Conservation (phyloP, 352 stramenopile genomes). For the Phytophthora sansomeana region DNA sequence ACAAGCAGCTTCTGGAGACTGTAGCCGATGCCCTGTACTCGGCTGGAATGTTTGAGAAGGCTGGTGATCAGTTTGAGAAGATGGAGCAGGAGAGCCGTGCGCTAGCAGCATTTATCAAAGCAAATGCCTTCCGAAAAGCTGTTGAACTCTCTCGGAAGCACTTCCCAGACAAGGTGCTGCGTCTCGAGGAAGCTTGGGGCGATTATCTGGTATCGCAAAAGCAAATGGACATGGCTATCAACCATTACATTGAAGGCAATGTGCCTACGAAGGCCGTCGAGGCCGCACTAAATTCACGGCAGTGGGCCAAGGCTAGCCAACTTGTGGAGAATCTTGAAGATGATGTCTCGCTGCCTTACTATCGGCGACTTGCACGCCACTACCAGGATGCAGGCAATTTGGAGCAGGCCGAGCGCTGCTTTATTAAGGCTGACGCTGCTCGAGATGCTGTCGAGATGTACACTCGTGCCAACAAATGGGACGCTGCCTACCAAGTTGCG, state of each 20-base stretch:
- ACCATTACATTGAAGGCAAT: conserved; percentile 97
- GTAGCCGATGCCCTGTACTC: conserved; percentile 91
- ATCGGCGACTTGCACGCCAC: conserved; percentile 87
- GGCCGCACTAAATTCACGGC: conserved; percentile 91
- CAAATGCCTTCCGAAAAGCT: conserved; percentile 92
- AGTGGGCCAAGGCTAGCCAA: conserved; percentile 94
- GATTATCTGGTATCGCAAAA: conserved; percentile 94
- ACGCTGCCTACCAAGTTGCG: conserved; percentile 93
- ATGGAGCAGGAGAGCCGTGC: conserved; percentile 93
- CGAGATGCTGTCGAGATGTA: conserved; percentile 96
- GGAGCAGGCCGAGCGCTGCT: conserved; percentile 92
- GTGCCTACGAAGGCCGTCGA: conserved; percentile 93
- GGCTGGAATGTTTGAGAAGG: conserved; percentile 93
- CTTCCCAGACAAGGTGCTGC: conserved; percentile 92
- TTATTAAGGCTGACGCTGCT: conserved; percentile 91
- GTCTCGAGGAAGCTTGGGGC: conserved; percentile 93
- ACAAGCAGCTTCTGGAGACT: conserved; percentile 90
- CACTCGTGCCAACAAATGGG: conserved; percentile 93
- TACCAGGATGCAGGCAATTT: conserved; percentile 90
- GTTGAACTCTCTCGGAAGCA: conserved; percentile 92
- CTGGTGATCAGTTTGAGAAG: conserved; percentile 94
- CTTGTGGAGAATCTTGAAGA: conserved; percentile 93
- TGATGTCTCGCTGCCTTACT: conserved; percentile 92
- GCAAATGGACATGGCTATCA: conserved; percentile 97
- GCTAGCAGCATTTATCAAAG: conserved; percentile 93